phyloP scores from a whole-genome alignment of 192 early-diverging fungal species.

The Glomus cerebriforme region DNA sequence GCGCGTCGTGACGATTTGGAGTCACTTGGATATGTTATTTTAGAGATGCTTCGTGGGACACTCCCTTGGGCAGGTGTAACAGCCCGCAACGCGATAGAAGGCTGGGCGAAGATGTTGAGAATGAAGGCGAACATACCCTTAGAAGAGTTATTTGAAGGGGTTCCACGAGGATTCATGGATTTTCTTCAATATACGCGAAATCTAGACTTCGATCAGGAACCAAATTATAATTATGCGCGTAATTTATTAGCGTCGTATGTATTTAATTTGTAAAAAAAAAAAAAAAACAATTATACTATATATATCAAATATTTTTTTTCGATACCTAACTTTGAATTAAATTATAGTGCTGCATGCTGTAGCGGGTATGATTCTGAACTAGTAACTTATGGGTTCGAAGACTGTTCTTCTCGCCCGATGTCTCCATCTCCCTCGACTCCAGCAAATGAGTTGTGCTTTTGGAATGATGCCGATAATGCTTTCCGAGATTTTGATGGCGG shows the following conservation, averaged over 20 bases:
- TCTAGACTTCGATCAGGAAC: constrained; percentile 75
- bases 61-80: constrained; percentile 88
- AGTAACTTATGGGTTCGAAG: background rate
- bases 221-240: constrained; percentile 76
- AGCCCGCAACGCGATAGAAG: constrained; percentile 77
- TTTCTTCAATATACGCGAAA: constrained; percentile 71
- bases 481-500: constrained; percentile 23
- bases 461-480: background rate
- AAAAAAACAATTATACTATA: too few species aligned
- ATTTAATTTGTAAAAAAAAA: background rate
- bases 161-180: constrained; percentile 70
- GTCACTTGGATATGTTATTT: constrained; percentile 77
- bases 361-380: background rate
- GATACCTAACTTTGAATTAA: background rate
- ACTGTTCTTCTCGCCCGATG: background rate
- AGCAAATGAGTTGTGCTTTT: background rate
- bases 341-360: background rate
- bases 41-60: constrained; percentile 74
- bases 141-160: constrained; percentile 74
- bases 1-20: constrained; percentile 85
- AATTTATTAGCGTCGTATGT: constrained; percentile 34
- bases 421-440: background rate
- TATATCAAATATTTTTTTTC: background rate
- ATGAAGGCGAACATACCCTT: constrained; percentile 77
- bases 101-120: constrained; percentile 87